Conservation (phyloP, 495 filamentous ascomycete genomes). For the Talaromyces borbonicus region DNA sequence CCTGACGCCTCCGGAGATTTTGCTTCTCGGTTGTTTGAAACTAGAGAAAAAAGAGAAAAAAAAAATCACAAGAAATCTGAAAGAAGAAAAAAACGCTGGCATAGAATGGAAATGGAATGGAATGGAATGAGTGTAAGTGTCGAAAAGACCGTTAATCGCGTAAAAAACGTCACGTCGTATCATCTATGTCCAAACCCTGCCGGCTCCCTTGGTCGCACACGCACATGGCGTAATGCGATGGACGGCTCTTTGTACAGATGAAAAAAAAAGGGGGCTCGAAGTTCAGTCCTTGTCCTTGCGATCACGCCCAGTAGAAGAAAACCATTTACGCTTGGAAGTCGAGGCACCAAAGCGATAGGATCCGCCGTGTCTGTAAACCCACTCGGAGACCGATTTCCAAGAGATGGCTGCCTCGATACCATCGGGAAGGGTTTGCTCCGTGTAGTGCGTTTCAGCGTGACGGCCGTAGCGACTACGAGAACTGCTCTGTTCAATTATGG, state of each 20-base stretch:
- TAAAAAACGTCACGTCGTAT: no score
- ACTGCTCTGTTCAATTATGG: neutral
- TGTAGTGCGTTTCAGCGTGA: neutral
- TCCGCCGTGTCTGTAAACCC: slow-evolving; percentile 61
- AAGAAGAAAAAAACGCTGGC: neutral
- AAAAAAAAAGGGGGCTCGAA: neutral
- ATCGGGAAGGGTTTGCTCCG: slow-evolving; percentile 6
- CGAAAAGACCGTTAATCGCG: no score
- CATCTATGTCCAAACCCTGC: no score
- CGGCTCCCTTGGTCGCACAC: no score
- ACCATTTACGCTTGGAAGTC: slow-evolving; percentile 79
- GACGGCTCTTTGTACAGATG: neutral
- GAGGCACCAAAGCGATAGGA: slow-evolving; percentile 79
- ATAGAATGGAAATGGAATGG: neutral
- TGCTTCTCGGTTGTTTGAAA: neutral
- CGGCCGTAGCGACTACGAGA: neutral
- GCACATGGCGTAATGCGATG: no score
- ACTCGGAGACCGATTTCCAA: slow-evolving; percentile 74
- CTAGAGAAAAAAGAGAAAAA: no score
- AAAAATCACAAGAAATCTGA: neutral
- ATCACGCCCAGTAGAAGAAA: slow-evolving; percentile 20
- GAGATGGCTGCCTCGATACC: slow-evolving; percentile 44
- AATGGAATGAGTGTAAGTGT: neutral
- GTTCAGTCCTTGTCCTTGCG: neutral
- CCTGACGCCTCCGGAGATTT: neutral